Base-by-base conservation (phyloP, 768 basidiomycete species). In the Ramaria sp. region DNA sequence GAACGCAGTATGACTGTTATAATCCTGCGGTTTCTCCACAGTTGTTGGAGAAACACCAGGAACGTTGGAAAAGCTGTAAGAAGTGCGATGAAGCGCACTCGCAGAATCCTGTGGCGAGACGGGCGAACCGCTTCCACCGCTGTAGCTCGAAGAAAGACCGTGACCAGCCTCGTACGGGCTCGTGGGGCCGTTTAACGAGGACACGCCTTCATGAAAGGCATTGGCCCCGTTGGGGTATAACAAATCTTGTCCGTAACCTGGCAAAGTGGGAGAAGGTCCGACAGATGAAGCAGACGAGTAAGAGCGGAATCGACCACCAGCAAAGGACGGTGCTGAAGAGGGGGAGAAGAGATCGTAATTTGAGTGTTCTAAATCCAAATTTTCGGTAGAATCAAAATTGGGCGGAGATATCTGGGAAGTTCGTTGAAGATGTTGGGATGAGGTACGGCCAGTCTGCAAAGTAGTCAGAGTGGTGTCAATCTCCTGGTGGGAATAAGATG, bases 51-150 rank as follows among this genome's bases (percentile, higher is more conserved):
- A 38, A 12, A 54, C 69, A 61, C 71, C 65, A 48, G 74, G 67
- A 19, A 72, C 64, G 7, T 72, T 68, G 20, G 81, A 72, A 64
- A 83, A 85, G 7, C 68, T 73, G 15, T 57, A 49, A 17, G 78
- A 71, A 5, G 78, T 68, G 60, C 78, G 78, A 62, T 82, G 83
- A 7, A 88, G 72, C 50, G 74, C 73, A 57, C 73, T 70, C 13
- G 34, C 59, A 81, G 78, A 43, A 80, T 88, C 86, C 63, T 69
- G 82, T 34, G 86, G 85, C 12, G 84, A 84, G 45, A 87, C 73
- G 0, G 88, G 85, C 19, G 88, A 88, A 51, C 82, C 83, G 69
- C 87, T 88, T 60, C 85, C 86, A 58, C 80, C 83, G 72, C 75
- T 77, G 70, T 82, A 80, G 15, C 82, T 83, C 3, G 83, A 82